Conservation (phyloP, 2,329 filamentous ascomycete genomes). For the Aspergillus ruber region DNA sequence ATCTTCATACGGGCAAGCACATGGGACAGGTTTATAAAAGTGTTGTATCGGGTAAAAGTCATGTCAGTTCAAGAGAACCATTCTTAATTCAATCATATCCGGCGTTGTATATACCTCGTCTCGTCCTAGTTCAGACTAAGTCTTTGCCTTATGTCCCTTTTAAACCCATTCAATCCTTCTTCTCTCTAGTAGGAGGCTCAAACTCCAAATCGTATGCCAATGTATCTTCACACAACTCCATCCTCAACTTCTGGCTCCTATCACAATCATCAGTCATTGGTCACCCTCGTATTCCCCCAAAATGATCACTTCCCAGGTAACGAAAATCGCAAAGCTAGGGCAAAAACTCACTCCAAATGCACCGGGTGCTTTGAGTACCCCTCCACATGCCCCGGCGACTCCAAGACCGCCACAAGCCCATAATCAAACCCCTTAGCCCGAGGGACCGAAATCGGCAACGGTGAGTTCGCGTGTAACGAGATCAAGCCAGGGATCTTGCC, state of each 20-base stretch:
- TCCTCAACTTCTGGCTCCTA: constrained; percentile 35
- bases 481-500: constrained; percentile 37
- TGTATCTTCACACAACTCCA: constrained; percentile 37
- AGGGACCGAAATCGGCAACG: constrained; percentile 35
- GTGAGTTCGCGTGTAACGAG: constrained; percentile 30
- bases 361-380: constrained; percentile 42
- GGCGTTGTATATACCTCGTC: too few relatives aligned
- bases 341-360: constrained; percentile 37
- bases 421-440: constrained; percentile 42
- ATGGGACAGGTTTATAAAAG: background rate
- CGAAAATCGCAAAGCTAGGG: background rate
- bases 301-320: too few relatives aligned
- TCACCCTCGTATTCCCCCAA: background rate
- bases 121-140: background rate
- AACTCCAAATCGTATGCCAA: constrained; percentile 40
- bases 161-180: constrained; percentile 1
- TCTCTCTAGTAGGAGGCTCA: constrained; percentile 4
- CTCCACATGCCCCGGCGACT: constrained; percentile 36
- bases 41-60: background rate
- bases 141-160: background rate
- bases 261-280: background rate
- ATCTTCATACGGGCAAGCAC: constrained; percentile 1
- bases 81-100: too few relatives aligned
- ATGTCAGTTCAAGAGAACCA: too few relatives aligned
- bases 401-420: constrained; percentile 42